Conservation (phyloP, 116 monocot genomes). For the Dioscorea cayenensis region DNA sequence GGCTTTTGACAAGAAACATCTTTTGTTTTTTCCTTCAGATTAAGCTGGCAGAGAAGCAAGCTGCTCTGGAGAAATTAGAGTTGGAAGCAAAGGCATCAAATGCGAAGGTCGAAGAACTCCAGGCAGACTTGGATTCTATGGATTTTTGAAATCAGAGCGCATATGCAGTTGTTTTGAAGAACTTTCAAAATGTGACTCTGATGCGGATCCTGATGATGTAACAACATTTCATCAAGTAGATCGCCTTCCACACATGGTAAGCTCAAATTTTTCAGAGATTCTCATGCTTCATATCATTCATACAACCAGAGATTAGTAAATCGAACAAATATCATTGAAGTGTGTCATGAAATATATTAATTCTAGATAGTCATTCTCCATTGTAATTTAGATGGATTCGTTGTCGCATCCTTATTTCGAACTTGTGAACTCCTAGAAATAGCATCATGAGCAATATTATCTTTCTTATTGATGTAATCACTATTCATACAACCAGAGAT, state of each 20-base stretch:
- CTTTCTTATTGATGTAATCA: not conserved
- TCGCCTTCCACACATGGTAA: conserved; percentile 47
- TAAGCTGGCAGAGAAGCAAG: conserved; percentile 92
- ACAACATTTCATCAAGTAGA: conserved; percentile 33
- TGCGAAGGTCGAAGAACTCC: conserved; percentile 63
- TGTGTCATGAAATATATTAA: too few species aligned
- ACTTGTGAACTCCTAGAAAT: too few species aligned
- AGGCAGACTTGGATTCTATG: conserved; percentile 39
- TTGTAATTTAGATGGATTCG: too few species aligned
- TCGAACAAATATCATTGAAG: not conserved
- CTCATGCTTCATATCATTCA: not conserved
- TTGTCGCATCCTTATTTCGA: too few species aligned
- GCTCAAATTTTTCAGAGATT: conserved; percentile 10
- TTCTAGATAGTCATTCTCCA: too few species aligned
- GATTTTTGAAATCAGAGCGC: conserved; percentile 53
- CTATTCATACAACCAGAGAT: too few species aligned
- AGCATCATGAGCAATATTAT: not conserved
- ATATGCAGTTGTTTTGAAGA: conserved; percentile 61
- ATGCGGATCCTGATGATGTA: conserved; percentile 22
- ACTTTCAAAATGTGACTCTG: conserved; percentile 39
- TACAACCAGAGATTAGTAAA: not conserved
- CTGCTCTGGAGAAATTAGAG: conserved; percentile 68
- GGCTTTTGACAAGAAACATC: not conserved
- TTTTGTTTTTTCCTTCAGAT: conserved; percentile 37
- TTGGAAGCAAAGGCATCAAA: conserved; percentile 72